Base-by-base conservation (phyloP, 1,284 basidiomycete species). In the Microbotryum intermedium region DNA sequence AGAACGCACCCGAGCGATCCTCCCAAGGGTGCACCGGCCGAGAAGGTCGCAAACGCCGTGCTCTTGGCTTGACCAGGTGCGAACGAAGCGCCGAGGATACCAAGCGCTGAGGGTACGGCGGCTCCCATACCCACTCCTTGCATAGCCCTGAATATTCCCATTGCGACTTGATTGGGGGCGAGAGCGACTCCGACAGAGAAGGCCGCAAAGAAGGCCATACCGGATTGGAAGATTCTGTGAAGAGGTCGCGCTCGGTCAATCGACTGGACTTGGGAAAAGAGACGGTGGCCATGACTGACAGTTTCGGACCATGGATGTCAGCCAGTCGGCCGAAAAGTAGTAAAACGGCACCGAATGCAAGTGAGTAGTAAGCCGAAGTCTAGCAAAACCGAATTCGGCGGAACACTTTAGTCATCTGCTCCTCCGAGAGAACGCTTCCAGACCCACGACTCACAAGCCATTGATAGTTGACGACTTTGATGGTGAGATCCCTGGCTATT, bases 1-100 rank as follows among this genome's bases (percentile, higher is more conserved):
- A 86, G 69, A 0, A 83, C 74, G 8, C 79, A 78, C 1, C 88
- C 88, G 8, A 90, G 74, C 0, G 82, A 84, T 1, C 80, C 84
- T 0, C 88, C 90, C 1, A 91, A 73, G 0, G 90, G 88, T 5
- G 87, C 88, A 20, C 90, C 89, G 0, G 88, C 74, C 1, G 70
- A 70, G 44, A 74, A 71, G 7, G 66, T 55, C 6, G 74, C 73
- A 46, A 74, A 75, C 6, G 70, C 69, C 0, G 64, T 58, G 23
- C 71, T 72, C 56, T 74, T 74, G 45, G 71, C 61, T 23, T 69
- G 70, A 1, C 73, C 72, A n/a, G 74, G 72, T 2, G 72, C 69
- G 44, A 74, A 71, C 0, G 67, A 68, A 29, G 62, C 65, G 13
- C 69, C 72, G 2, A 74, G 60, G 47, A 75, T 74, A 42, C 73